phyloP scores from a whole-genome alignment of 73 alveolate species.

The Loxodes magnus region DNA sequence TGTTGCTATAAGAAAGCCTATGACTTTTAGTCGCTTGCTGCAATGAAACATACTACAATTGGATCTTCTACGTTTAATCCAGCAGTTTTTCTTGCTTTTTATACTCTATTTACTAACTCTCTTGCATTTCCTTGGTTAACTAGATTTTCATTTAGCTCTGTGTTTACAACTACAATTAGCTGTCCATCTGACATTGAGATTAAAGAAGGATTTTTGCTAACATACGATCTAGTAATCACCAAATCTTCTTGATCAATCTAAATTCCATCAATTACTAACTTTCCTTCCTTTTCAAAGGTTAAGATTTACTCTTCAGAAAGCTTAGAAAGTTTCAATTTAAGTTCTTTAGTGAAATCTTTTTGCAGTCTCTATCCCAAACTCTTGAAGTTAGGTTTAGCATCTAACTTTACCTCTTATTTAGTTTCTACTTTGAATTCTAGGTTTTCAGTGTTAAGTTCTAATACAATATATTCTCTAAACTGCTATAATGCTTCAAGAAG shows the following conservation, averaged over 20 bases:
- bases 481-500: constrained; percentile 48
- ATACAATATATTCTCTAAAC: constrained; percentile 66
- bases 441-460: constrained; percentile 77
- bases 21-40: background rate
- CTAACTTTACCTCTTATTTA: constrained; percentile 51
- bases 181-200: constrained; percentile 62
- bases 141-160: constrained; percentile 55
- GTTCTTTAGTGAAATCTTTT: constrained; percentile 41
- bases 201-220: constrained; percentile 44
- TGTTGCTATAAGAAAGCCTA: no score
- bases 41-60: constrained; percentile 40
- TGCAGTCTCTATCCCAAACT: constrained; percentile 59
- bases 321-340: constrained; percentile 47
- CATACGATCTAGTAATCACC: constrained; percentile 54
- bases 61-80: constrained; percentile 79
- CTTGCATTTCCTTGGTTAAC: constrained; percentile 68
- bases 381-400: constrained; percentile 67
- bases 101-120: constrained; percentile 76
- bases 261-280: constrained; percentile 56
- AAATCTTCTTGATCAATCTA: constrained; percentile 29
- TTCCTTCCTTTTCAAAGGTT: constrained; percentile 43
- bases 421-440: constrained; percentile 55
- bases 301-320: constrained; percentile 40
- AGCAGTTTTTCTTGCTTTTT: constrained; percentile 84
- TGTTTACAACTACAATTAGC: constrained; percentile 58